These are phyloP conservation scores for Coriaria nepalensis DNA, from an alignment of 306 rosid genomes.

Conservation along the genomic window DNA sequence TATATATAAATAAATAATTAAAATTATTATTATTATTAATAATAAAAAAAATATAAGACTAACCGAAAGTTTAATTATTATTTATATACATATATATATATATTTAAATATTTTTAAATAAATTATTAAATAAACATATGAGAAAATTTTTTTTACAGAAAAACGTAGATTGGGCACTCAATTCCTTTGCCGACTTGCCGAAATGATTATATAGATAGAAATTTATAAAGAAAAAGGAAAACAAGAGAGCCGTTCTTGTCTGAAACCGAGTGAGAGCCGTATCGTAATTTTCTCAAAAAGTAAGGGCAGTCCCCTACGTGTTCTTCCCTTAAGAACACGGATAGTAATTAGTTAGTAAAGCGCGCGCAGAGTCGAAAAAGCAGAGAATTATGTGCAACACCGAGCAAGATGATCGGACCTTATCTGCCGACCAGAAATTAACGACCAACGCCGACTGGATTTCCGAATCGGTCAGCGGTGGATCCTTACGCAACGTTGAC, in stretches of 20 bases:
- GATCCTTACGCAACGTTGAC: constrained; percentile 66
- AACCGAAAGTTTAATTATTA: too few relatives aligned
- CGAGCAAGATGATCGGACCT: constrained; percentile 26
- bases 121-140: too few relatives aligned
- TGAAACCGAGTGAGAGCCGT: not conserved
- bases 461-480: constrained; percentile 40
- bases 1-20: too few relatives aligned
- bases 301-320: constrained; percentile 1
- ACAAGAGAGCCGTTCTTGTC: not conserved
- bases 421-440: constrained; percentile 23
- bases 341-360: not conserved
- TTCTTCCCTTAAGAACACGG: not conserved
- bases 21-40: too few relatives aligned
- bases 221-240: too few relatives aligned
- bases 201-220: too few relatives aligned
- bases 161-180: too few relatives aligned
- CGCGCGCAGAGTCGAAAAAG: not conserved
- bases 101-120: too few relatives aligned
- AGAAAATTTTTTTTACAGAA: too few relatives aligned
- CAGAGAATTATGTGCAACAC: constrained; percentile 33
- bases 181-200: too few relatives aligned
- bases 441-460: constrained; percentile 34
- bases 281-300: constrained; percentile 11
- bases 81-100: too few relatives aligned
- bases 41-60: too few relatives aligned